A percentile compares a stretch with the other conserved stretches of the same genome.
Evolutionary conservation across 257 asterid genomes (phyloP).

Genomic region (Solanum tacnaense): DNA sequence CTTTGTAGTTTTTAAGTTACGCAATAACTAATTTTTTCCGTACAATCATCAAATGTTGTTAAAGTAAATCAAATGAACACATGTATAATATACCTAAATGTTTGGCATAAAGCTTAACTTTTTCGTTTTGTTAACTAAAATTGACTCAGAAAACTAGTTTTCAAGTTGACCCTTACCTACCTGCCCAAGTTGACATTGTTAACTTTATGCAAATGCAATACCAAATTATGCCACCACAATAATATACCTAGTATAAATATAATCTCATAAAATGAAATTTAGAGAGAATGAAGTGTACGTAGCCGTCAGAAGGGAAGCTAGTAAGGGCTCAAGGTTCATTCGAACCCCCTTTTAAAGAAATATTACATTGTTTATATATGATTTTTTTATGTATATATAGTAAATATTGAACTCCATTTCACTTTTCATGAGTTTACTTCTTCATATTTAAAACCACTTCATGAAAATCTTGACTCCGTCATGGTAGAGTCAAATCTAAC

Average conservation of each 20-base stretch:
- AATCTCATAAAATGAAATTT: too few relatives aligned
- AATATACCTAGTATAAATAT: too few relatives aligned
- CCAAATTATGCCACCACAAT: background rate
- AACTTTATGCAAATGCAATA: background rate
- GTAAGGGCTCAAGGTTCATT: too few relatives aligned
- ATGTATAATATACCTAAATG: background rate
- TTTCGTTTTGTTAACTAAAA: background rate
- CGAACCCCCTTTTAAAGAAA: too few relatives aligned
- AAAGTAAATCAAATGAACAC: background rate
- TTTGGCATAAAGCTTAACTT: background rate
- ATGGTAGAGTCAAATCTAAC: background rate
- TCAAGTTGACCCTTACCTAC: background rate
- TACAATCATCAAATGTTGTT: too few relatives aligned
- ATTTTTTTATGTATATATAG: too few relatives aligned
- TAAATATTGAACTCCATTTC: too few relatives aligned
- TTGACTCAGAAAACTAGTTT: background rate
- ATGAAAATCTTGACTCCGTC: background rate
- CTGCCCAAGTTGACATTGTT: background rate
- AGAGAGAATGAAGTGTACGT: fast-evolving
- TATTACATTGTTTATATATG: too few relatives aligned
- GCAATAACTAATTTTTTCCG: too few relatives aligned
- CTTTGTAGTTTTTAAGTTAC: background rate
- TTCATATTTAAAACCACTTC: too few relatives aligned
- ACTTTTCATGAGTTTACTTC: too few relatives aligned
- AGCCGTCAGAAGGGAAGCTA: too few relatives aligned